These are phyloP conservation scores for Otatea glauca DNA, from an alignment of 176 grass and related monocot species.

Conservation along the genomic window DNA sequence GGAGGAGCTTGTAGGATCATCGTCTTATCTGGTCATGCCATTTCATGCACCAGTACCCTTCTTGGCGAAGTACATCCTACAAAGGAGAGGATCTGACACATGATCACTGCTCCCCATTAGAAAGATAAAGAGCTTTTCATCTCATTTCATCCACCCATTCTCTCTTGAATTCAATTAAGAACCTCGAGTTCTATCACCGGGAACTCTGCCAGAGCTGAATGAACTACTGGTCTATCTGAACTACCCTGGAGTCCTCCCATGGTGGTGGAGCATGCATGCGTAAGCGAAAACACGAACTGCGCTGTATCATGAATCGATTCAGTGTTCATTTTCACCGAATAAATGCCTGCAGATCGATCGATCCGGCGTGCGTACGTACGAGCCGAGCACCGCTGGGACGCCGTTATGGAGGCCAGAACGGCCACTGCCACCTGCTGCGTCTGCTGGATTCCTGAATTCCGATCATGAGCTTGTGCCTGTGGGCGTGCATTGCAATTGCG, in stretches of 20 bases:
- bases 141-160: neutral
- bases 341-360: neutral
- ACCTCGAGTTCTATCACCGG: neutral
- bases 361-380: neutral
- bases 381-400: neutral
- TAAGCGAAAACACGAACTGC: neutral
- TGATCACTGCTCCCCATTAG: neutral
- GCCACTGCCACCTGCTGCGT: neutral
- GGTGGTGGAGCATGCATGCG: neutral
- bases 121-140: neutral
- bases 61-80: too few relatives aligned
- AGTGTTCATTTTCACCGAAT: neutral
- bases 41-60: too few relatives aligned
- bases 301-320: neutral
- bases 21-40: too few relatives aligned
- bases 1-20: too few relatives aligned
- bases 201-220: neutral
- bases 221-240: neutral
- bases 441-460: neutral
- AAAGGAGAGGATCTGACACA: too few relatives aligned
- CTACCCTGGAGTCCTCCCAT: neutral
- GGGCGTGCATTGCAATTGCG: neutral
- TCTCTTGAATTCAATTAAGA: neutral
- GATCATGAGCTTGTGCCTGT: slow-evolving; percentile 18
- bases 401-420: slow-evolving; percentile 4